Conservation (phyloP, 2,329 filamentous ascomycete species). For the Blumeriella jaapii region DNA sequence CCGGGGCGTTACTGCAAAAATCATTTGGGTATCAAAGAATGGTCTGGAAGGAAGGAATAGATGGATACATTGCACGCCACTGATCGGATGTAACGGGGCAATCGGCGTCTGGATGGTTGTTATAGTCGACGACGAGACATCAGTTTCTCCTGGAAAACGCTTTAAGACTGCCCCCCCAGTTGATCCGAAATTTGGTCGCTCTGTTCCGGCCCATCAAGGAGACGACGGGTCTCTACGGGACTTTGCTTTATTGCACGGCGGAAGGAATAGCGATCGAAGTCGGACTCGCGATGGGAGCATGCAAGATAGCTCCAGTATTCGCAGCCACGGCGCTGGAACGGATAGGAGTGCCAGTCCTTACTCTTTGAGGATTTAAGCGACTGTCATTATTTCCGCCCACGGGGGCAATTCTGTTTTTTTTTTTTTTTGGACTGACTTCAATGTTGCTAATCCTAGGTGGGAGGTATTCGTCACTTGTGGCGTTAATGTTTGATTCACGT, state of each 20-base stretch:
- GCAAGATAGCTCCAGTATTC: constrained; percentile 8
- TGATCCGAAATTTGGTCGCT: constrained; percentile 21
- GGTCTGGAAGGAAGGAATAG: constrained; percentile 44
- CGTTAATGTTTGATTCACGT: no score
- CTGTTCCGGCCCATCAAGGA: constrained; percentile 5
- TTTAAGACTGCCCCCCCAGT: constrained; percentile 24
- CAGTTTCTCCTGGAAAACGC: constrained; percentile 8
- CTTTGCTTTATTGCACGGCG: constrained; percentile 18
- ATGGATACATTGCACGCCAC: constrained; percentile 69
- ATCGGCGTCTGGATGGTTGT: constrained; percentile 74
- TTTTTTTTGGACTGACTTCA: no score
- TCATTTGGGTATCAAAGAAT: constrained; percentile 51
- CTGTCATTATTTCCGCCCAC: no score
- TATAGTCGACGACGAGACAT: constrained; percentile 51
- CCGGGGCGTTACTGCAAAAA: constrained; percentile 61
- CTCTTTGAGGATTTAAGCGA: no score
- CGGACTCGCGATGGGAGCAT: constrained; percentile 7
- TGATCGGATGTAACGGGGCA: constrained; percentile 52
- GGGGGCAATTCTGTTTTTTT: no score
- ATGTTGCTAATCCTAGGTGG: no score
- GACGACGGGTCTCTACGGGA: constrained; percentile 19
- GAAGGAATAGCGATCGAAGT: constrained; percentile 7
- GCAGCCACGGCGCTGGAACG: no score
- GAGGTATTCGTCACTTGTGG: no score
- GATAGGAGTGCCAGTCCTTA: no score